Conservation (phyloP, 345 rosid genomes). For the Boechera retrofracta region DNA sequence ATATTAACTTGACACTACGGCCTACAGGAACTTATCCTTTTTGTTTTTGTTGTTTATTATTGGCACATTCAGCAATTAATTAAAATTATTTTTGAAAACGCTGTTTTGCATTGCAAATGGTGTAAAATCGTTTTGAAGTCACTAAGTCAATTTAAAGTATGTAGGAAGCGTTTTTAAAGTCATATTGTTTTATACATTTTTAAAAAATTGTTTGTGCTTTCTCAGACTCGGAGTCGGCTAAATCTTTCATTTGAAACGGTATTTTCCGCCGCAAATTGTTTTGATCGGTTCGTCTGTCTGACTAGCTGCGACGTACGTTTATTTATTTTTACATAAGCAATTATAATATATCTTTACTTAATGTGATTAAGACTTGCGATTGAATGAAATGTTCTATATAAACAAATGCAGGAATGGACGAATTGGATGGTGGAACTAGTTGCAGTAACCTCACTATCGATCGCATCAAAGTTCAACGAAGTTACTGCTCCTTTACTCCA, state of each 20-base stretch:
- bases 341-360: too few species aligned
- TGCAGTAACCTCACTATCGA: constrained; percentile 64
- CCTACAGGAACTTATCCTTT: too few species aligned
- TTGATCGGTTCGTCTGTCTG: constrained; percentile 34
- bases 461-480: constrained; percentile 72
- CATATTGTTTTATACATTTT: not conserved
- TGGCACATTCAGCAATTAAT: too few species aligned
- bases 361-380: not conserved
- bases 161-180: too few species aligned
- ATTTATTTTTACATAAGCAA: too few species aligned
- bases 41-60: too few species aligned
- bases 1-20: not conserved
- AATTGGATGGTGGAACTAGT: constrained; percentile 75
- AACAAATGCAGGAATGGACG: constrained; percentile 58
- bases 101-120: too few species aligned
- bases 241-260: constrained; percentile 34
- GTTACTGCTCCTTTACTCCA: constrained; percentile 51
- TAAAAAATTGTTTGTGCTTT: not conserved
- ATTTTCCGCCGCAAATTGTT: constrained; percentile 37
- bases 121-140: too few species aligned
- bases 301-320: constrained; percentile 54
- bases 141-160: too few species aligned
- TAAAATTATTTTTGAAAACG: too few species aligned
- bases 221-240: constrained; percentile 8
- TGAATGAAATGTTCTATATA: not conserved